phyloP scores from a whole-genome alignment of 2,329 filamentous ascomycete genomes.

The Penicillium sp. region DNA sequence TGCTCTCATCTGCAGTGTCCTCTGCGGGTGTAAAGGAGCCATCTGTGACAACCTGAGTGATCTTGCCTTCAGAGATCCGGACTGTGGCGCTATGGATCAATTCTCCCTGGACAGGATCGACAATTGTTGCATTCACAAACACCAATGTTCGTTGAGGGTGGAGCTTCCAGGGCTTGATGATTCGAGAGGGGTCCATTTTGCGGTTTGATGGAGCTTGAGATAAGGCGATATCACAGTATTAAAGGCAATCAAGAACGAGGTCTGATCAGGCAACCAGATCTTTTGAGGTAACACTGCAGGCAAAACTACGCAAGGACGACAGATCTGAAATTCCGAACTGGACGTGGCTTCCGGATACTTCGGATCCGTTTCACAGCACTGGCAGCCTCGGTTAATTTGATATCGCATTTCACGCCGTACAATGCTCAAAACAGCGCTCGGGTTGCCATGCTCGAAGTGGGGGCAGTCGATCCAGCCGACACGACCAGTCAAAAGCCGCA shows the following conservation, averaged over 20 bases:
- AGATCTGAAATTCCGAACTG: background rate
- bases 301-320: background rate
- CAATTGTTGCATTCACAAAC: constrained; percentile 20
- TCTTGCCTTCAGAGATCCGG: constrained; percentile 17
- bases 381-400: background rate
- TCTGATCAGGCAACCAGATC: background rate
- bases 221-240: background rate
- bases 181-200: constrained; percentile 18
- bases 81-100: constrained; percentile 18
- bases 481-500: background rate
- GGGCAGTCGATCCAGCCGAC: background rate
- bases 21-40: background rate
- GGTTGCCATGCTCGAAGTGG: background rate
- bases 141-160: constrained; percentile 8
- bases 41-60: constrained; percentile 8
- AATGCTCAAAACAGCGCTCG: background rate
- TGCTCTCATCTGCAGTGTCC: background rate
- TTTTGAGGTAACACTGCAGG: background rate
- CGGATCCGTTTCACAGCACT: background rate
- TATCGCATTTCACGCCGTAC: background rate
- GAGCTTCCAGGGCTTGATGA: constrained; percentile 24
- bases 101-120: constrained; percentile 18
- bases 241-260: background rate
- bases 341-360: background rate
- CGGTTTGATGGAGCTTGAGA: background rate